Evolutionary conservation across 192 early-diverging fungal genomes (phyloP).

Genomic region (Backusella westeae): DNA sequence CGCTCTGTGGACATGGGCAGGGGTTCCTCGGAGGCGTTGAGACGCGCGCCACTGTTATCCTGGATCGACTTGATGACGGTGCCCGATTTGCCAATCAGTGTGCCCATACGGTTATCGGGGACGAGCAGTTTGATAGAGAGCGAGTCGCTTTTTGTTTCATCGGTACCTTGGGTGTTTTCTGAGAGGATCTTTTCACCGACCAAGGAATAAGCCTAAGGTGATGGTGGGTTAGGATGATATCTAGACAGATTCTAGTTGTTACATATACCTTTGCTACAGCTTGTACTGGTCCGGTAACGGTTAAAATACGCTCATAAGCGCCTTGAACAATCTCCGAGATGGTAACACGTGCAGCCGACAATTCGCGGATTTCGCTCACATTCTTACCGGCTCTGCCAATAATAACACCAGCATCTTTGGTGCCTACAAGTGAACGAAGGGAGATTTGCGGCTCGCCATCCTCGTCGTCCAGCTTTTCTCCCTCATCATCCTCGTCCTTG

Average conservation of each 20-base stretch:
- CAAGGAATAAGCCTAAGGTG: slow-evolving; percentile 52
- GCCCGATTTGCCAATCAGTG: slow-evolving; percentile 88
- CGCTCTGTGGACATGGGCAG: slow-evolving; percentile 92
- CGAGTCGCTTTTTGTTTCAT: slow-evolving; percentile 22
- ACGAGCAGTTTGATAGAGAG: slow-evolving; percentile 83
- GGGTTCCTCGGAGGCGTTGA: slow-evolving; percentile 84
- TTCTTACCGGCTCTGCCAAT: slow-evolving; percentile 88
- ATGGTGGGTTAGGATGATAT: too few relatives aligned
- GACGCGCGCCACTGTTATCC: slow-evolving; percentile 78
- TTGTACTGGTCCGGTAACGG: slow-evolving; percentile 67
- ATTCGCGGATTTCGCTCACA: slow-evolving; percentile 87
- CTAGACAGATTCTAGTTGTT: too few relatives aligned
- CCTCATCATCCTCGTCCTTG: not conserved
- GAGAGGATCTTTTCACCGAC: slow-evolving; percentile 74
- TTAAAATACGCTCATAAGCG: slow-evolving; percentile 70
- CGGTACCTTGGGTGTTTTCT: slow-evolving; percentile 54
- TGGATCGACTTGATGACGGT: slow-evolving; percentile 92
- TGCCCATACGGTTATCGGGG: slow-evolving; percentile 83
- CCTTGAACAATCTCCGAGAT: slow-evolving; percentile 86
- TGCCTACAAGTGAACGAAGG: slow-evolving; percentile 59
- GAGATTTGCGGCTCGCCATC: slow-evolving; percentile 21
- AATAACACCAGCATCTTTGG: slow-evolving; percentile 83
- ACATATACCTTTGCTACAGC: slow-evolving; percentile 63
- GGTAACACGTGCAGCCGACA: slow-evolving; percentile 82
- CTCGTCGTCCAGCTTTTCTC: not conserved